phyloP scores from a whole-genome alignment of 768 basidiomycete species.

The Tylopilus felleus region DNA sequence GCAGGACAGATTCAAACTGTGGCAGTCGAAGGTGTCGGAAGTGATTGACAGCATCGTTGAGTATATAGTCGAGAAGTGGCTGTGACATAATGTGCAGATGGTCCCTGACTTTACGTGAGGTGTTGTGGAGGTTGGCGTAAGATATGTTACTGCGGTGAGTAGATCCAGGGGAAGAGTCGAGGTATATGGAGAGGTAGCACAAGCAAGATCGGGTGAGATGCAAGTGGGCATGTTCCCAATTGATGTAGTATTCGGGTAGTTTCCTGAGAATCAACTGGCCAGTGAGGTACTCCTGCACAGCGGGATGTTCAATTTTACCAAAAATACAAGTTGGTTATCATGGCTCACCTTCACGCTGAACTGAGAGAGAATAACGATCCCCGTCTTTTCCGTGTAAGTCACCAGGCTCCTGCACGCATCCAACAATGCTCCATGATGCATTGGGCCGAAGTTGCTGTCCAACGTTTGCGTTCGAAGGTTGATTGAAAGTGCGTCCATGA shows the following conservation, averaged over 20 bases:
- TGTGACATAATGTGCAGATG: not conserved
- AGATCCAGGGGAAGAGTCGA: no score
- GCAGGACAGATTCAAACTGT: not conserved
- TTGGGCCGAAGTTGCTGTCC: not conserved
- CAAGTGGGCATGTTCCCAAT: not conserved
- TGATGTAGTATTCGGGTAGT: not conserved
- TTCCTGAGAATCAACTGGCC: not conserved
- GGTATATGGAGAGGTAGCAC: constrained; percentile 2
- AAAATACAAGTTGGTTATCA: no score
- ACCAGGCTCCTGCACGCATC: constrained; percentile 7
- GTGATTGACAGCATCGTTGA: not conserved
- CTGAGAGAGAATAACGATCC: not conserved
- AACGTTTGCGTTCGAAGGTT: not conserved
- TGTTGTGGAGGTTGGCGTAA: no score
- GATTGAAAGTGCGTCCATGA: constrained; percentile 1
- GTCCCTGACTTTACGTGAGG: not conserved
- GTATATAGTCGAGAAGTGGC: not conserved
- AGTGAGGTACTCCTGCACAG: not conserved
- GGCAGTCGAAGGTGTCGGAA: not conserved
- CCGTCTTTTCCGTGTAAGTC: constrained; percentile 1
- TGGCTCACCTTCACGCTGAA: constrained; percentile 1
- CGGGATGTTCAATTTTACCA: not conserved
- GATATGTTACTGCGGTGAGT: no score
- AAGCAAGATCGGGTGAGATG: not conserved
- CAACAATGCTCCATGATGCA: constrained; percentile 2